Evolutionary conservation across 2,329 filamentous ascomycete species (phyloP).

Genomic region (Zasmidium cellare): DNA sequence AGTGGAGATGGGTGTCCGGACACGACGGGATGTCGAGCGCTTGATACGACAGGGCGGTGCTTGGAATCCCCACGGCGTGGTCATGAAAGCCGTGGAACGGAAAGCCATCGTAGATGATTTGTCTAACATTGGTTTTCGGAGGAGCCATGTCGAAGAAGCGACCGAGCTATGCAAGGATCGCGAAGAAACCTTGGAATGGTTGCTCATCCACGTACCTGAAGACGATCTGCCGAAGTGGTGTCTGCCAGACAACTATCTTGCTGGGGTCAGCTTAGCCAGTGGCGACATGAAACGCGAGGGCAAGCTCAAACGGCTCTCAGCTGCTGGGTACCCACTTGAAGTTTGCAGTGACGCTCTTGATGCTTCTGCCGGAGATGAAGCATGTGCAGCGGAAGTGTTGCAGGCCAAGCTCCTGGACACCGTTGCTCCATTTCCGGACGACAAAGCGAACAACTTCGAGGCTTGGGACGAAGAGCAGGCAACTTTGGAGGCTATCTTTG

Average conservation of each 20-base stretch:
- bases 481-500: slow-evolving; percentile 83
- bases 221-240: slow-evolving; percentile 94
- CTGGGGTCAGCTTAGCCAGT: slow-evolving; percentile 82
- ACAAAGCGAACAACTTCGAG: slow-evolving; percentile 44
- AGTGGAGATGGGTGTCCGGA: slow-evolving; percentile 86
- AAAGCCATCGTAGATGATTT: slow-evolving; percentile 70
- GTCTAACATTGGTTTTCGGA: slow-evolving; percentile 77
- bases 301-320: slow-evolving; percentile 76
- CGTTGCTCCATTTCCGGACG: slow-evolving; percentile 23
- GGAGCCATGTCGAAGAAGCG: slow-evolving; percentile 86
- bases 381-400: slow-evolving; percentile 73
- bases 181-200: slow-evolving; percentile 92
- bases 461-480: slow-evolving; percentile 83
- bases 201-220: slow-evolving; percentile 94
- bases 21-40: slow-evolving; percentile 74
- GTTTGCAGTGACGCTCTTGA: slow-evolving; percentile 79
- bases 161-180: slow-evolving; percentile 83
- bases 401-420: slow-evolving; percentile 65
- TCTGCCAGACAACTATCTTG: slow-evolving; percentile 86
- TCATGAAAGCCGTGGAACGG: slow-evolving; percentile 61
- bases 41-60: slow-evolving; percentile 74
- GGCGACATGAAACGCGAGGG: slow-evolving; percentile 79
- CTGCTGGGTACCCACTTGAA: slow-evolving; percentile 82
- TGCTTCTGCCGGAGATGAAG: slow-evolving; percentile 69
- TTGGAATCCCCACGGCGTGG: slow-evolving; percentile 81